Evolutionary conservation across 2,329 filamentous ascomycete genomes (phyloP), one percentile per base, ranked within the genome.

Genomic region (Talaromyces verruculosus): DNA sequence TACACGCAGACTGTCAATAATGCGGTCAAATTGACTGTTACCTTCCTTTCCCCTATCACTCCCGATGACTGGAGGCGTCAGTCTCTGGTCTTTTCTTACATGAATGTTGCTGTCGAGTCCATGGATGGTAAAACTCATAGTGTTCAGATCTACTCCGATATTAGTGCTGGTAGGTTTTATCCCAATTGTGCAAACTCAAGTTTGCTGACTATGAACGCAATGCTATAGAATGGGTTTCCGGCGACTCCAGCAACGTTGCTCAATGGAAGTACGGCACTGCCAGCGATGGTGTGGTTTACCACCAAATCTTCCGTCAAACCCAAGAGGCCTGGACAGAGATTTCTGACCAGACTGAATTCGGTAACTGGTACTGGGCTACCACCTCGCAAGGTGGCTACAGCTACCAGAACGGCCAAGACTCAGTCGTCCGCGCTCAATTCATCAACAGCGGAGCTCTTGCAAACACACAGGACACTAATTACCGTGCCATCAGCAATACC

Each of bases 61-160:
- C 87, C 89, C 0, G 78, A 85, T 35, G 90, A 93, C 71, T 75
- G 89, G 22, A 83, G 83, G 67, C 81, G 89, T 41, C 89, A 91
- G 73, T 91, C 89, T 8, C 79, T 91, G 49, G 81, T 87, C 19
- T 90, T 89, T 68, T 90, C 89, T 0, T 93, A 92, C 76, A 79
- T 93, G 65, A 79, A 89, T 30, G 84, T 91, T 28, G 83, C 82
- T 8, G 86, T 90, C 6, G 76, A 76, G 37, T 89, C 89, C 0
- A 72, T 86, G 1, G 90, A 93, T 75, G 88, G 88, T 11, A 73
- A 74, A 1, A 70, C 80, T 0, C 90, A 93, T 73, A 78, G 85
- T 49, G 88, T 92, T 1, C 86, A 91, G 72, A 72, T 93, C 2
- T 93, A 93, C 73, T 83, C 88, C 28, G 90, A 93, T 72, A 87